Conservation (phyloP, 208 protist species). For the Polymyxa betae region DNA sequence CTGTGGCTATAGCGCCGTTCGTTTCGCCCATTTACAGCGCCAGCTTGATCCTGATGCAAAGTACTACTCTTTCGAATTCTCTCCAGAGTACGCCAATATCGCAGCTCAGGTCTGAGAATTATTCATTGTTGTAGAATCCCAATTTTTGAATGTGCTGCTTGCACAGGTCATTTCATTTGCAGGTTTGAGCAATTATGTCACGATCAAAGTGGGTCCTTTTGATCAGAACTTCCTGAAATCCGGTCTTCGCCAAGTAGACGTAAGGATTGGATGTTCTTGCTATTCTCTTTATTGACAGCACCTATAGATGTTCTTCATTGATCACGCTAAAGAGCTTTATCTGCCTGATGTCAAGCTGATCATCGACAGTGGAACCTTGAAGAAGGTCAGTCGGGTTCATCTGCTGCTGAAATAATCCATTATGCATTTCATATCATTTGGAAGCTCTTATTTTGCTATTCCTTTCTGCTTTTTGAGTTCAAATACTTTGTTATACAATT, state of each 20-base stretch:
- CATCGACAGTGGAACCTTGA: background rate
- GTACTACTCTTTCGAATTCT: background rate
- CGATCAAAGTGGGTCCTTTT: background rate
- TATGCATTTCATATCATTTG: too few species aligned
- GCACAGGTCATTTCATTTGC: background rate
- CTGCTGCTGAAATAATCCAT: too few species aligned
- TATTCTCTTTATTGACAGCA: too few species aligned
- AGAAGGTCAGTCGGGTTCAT: background rate
- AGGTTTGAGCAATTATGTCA: background rate
- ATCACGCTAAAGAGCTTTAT: background rate
- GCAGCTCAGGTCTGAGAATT: background rate
- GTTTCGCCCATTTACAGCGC: background rate
- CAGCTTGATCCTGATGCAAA: background rate
- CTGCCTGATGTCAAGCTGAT: background rate
- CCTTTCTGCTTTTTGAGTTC: too few species aligned
- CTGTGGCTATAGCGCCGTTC: background rate
- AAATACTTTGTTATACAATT: too few species aligned
- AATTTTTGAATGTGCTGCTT: background rate
- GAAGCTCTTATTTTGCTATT: too few species aligned
- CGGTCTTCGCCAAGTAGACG: too few species aligned
- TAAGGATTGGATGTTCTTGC: too few species aligned
- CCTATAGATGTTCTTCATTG: conserved; percentile 9
- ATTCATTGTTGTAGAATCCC: background rate
- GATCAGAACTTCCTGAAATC: too few species aligned
- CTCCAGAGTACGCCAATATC: background rate